Base-by-base conservation (phyloP, 2,329 filamentous ascomycete species). In the Chrysosporium keratinophilum region DNA sequence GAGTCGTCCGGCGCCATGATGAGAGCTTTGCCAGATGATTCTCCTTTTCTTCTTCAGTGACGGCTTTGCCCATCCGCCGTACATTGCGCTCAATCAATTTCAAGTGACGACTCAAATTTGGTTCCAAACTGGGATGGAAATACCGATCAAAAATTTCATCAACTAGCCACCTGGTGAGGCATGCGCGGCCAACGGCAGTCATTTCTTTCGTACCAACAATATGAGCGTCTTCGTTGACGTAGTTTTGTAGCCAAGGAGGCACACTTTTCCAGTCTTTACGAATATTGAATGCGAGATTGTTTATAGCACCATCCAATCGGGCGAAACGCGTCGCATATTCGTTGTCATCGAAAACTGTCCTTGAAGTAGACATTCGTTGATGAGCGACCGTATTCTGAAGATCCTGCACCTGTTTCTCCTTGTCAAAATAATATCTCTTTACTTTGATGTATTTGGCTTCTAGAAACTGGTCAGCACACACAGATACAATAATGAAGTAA, bases 381-480 rank as follows among this genome's bases (percentile, higher is more conserved):
- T 95, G 93, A 55, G 93, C 93, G 51, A 98, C 81, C n/a, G 89
- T 93, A 68, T 98, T 97, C 68, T 98, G 93, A 15, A 98, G 78
- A 63, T 93, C 86, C 68, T 96, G 91, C 20, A 97, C 87, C 69
- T 96, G 90, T 15, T 83, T 78, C 60, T 84, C 86, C 62, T 95
- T 85, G 59, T 97, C 93, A 68, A 97, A 97, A 68, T 96, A 98
- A 63, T 96, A 87, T 54, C 89, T 84, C 75, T 98, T 98, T 55
- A 98, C 91, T 67, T 96, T 95, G 69, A 94, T 94, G 69, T 98
- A 98, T 74, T 98, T 98, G 61, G 82, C 82, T 65, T 93, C 90
- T 95, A 59, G 17, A 40, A 54, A 45, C 12, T 10, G 43, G 46
- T 54, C 20, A 50, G 28, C 37, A n/a, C 14, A 20, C 17, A 43